Conservation (phyloP, 2,329 filamentous ascomycete species). For the Penicillium polonicum region DNA sequence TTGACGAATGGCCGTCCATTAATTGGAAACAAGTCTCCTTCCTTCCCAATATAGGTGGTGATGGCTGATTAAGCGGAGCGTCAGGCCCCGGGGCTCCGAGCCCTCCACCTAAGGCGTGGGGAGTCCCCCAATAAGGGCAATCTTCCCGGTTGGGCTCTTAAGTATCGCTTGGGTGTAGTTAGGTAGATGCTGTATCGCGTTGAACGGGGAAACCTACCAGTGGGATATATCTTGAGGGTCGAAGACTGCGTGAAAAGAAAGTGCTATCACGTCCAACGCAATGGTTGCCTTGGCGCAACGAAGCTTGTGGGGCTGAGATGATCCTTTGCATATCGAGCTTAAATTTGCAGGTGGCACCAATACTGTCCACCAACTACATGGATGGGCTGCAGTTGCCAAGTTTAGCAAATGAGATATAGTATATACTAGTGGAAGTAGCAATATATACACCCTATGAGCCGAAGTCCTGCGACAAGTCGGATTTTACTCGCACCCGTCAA, state of each 20-base stretch:
- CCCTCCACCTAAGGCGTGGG: too few species aligned
- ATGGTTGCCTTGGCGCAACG: neutral
- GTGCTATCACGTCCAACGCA: neutral
- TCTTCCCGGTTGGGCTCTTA: neutral
- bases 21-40: neutral
- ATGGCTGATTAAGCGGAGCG: constrained; percentile 4
- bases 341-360: neutral
- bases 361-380: too few species aligned
- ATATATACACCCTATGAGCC: too few species aligned
- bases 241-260: neutral
- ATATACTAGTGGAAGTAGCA: neutral
- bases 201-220: neutral
- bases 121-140: too few species aligned
- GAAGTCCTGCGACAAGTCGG: too few species aligned
- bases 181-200: neutral
- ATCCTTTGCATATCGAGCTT: neutral
- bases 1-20: neutral
- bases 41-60: neutral
- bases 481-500: too few species aligned
- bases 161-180: too few species aligned
- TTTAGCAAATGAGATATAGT: neutral
- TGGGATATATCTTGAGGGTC: neutral
- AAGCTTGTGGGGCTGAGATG: neutral
- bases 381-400: neutral
- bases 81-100: neutral